phyloP scores from a whole-genome alignment of 805 yeast genomes.

The Candida vaughaniae region DNA sequence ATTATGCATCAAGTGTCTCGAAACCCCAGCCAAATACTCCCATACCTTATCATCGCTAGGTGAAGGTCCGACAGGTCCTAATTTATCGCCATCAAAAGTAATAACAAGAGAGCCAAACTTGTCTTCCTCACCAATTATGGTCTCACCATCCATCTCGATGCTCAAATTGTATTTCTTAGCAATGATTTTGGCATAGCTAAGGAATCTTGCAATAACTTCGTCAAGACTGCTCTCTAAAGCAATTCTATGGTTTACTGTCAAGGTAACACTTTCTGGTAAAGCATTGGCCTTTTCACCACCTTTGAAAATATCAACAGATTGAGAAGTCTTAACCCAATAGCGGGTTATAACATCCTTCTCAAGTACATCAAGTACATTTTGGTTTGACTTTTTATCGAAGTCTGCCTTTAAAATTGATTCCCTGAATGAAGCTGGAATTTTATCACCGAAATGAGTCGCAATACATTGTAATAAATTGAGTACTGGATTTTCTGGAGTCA shows the following conservation, averaged over 20 bases:
- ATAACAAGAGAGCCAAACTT: slow-evolving; percentile 19
- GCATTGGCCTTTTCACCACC: slow-evolving; percentile 44
- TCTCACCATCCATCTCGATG: slow-evolving; percentile 19
- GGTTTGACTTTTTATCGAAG: slow-evolving; percentile 23
- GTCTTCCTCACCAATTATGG: slow-evolving; percentile 12
- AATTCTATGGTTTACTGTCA: slow-evolving; percentile 35
- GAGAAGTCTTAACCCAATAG: slow-evolving; percentile 32
- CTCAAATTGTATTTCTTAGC: slow-evolving; percentile 29
- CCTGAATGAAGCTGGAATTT: slow-evolving; percentile 19
- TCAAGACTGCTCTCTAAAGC: slow-evolving; percentile 28
- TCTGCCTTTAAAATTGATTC: slow-evolving; percentile 37
- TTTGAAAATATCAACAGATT: slow-evolving; percentile 30
- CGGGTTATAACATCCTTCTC: slow-evolving; percentile 18
- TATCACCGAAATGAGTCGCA: slow-evolving; percentile 48
- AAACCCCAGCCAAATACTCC: slow-evolving; percentile 59
- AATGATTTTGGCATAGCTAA: slow-evolving; percentile 20
- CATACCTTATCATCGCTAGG: slow-evolving; percentile 46
- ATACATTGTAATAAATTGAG: slow-evolving; percentile 57
- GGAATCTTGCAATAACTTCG: slow-evolving; percentile 21
- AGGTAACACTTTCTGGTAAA: slow-evolving; percentile 31
- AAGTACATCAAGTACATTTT: slow-evolving; percentile 13
- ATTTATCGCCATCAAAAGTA: slow-evolving; percentile 14
- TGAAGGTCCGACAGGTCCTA: slow-evolving; percentile 48
- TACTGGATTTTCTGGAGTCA: slow-evolving; percentile 59
- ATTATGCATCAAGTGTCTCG: slow-evolving; percentile 62